Conservation (phyloP, 2,329 filamentous ascomycete genomes). For the Plectosphaerella plurivora region DNA sequence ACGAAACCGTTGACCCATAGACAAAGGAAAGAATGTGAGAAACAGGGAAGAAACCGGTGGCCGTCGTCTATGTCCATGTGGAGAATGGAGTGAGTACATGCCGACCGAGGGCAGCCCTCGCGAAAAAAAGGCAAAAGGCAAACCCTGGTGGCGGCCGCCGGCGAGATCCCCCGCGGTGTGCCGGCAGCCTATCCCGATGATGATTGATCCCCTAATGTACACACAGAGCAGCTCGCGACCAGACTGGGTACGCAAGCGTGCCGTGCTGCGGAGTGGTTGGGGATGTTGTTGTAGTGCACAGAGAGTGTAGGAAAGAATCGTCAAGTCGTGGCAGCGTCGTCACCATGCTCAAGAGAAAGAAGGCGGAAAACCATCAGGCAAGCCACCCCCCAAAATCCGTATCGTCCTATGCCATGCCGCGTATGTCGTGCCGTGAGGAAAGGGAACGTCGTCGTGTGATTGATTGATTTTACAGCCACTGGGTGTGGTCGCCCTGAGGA, state of each 20-base stretch:
- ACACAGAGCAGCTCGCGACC: constrained; percentile 15
- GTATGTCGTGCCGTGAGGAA: constrained; percentile 6
- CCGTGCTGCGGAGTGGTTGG: constrained; percentile 16
- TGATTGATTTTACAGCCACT: constrained; percentile 29
- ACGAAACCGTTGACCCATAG: not conserved
- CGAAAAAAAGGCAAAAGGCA: not conserved
- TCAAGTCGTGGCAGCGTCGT: constrained; percentile 35
- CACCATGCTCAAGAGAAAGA: constrained; percentile 25
- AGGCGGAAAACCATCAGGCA: constrained; percentile 12
- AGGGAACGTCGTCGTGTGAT: constrained; percentile 1
- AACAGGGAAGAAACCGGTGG: not conserved
- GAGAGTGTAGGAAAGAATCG: constrained; percentile 29
- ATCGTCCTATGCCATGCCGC: constrained; percentile 9
- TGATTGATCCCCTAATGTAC: constrained; percentile 11
- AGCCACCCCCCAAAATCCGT: constrained; percentile 10
- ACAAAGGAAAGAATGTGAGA: not conserved
- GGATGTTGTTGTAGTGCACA: constrained; percentile 15
- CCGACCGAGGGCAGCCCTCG: constrained; percentile 9
- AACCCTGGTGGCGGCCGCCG: constrained; percentile 11
- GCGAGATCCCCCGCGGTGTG: constrained; percentile 5
- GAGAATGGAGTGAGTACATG: constrained; percentile 12
- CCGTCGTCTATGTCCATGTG: constrained; percentile 13
- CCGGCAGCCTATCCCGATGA: not conserved
- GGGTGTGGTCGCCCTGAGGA: constrained; percentile 26
- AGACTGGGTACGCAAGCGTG: constrained; percentile 20